A percentile compares a stretch with the other conserved stretches of the same genome.
Conservation (phyloP, 805 yeast species). For the Candida ficus region DNA sequence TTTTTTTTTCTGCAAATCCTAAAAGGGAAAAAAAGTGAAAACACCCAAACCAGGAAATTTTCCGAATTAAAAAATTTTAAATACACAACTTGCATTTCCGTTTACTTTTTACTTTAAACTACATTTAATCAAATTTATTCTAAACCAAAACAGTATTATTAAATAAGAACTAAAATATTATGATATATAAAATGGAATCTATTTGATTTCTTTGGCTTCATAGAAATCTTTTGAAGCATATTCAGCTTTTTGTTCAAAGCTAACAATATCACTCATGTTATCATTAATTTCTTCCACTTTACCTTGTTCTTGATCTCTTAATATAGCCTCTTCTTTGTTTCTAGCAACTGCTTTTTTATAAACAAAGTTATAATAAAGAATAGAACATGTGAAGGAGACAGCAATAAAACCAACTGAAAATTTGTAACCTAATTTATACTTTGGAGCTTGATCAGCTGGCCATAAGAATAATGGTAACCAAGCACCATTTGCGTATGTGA, state of each 20-base stretch:
- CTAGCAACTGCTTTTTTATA: not conserved
- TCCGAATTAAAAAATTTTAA: not conserved
- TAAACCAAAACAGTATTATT: no score
- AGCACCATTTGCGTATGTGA: slow-evolving; percentile 40
- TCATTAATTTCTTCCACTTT: slow-evolving; percentile 1
- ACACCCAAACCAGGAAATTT: not conserved
- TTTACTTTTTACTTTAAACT: not conserved
- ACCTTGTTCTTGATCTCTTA: not conserved
- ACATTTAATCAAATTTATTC: no score
- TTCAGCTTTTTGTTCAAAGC: slow-evolving; percentile 1
- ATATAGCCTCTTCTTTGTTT: not conserved
- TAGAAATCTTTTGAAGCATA: slow-evolving; percentile 1
- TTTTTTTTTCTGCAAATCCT: slow-evolving; percentile 1
- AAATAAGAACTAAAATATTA: no score
- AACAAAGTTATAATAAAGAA: not conserved
- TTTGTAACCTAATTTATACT: slow-evolving; percentile 34
- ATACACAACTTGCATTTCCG: not conserved
- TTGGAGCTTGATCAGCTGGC: slow-evolving; percentile 40
- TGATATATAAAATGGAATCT: no score
- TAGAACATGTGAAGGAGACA: not conserved
- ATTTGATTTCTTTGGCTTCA: slow-evolving; percentile 2
- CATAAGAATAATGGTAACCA: slow-evolving; percentile 37
- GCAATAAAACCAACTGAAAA: slow-evolving; percentile 1
- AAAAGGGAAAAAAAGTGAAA: not conserved
- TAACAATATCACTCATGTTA: not conserved